Percentiles rank a stretch among this genome's conserved stretches.
Evolutionary conservation across 1,284 basidiomycete species (phyloP).

Genomic region (Termitomyces sp.): DNA sequence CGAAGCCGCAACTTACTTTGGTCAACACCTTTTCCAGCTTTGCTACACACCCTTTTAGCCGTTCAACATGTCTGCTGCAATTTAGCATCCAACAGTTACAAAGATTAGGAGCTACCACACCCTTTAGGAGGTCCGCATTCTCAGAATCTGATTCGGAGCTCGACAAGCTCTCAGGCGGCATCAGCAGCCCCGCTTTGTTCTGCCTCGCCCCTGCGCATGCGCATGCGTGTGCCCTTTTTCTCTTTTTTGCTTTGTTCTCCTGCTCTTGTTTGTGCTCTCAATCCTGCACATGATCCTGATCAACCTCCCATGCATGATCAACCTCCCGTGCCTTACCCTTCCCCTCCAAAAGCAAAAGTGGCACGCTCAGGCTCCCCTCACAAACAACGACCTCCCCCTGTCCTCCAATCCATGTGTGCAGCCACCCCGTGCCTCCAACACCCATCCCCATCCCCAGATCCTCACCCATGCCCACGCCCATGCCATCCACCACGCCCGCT

Average conservation of each 20-base stretch:
- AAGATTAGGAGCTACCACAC: conserved; percentile 34
- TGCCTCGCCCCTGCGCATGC: background rate
- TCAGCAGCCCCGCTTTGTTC: conserved; percentile 16
- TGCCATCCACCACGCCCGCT: too few species aligned
- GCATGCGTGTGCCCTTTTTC: background rate
- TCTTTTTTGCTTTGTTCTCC: background rate
- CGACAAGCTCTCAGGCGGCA: conserved; percentile 19
- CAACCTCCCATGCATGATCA: too few species aligned
- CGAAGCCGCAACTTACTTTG: conserved; percentile 35
- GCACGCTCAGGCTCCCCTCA: background rate
- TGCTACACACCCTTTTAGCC: conserved; percentile 64
- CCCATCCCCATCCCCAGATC: too few species aligned
- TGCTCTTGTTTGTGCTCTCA: too few species aligned
- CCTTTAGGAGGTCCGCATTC: conserved; percentile 78
- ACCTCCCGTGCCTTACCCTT: background rate
- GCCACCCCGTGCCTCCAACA: conserved; percentile 13
- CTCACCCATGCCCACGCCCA: too few species aligned
- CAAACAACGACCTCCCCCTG: conserved; percentile 11
- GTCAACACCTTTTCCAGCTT: conserved; percentile 67
- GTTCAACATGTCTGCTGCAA: conserved; percentile 63
- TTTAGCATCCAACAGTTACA: background rate
- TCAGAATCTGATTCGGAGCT: background rate
- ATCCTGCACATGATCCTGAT: too few species aligned
- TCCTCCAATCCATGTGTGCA: conserved; percentile 21
- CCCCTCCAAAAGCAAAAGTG: background rate